Base-by-base conservation (phyloP, 495 filamentous ascomycete species). In the Viridothelium virens region DNA sequence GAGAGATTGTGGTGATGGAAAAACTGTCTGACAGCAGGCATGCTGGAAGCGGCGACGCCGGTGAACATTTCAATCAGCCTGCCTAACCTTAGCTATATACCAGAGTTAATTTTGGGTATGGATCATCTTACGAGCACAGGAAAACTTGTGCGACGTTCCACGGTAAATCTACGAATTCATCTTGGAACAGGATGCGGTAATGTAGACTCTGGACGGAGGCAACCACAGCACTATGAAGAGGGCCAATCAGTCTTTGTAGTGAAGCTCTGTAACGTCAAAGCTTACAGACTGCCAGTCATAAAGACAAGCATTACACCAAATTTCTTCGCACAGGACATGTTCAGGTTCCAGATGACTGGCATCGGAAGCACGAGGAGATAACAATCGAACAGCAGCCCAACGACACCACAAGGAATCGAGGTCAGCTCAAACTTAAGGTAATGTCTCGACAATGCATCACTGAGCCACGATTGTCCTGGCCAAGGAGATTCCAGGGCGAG, bases 41-140 rank as follows among this genome's bases (percentile, higher is more conserved):
- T 68, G 65, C 67, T 68, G 16, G 64, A 67, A 10, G 63, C 67
- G 37, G 67, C 64, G 37, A 68, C 67, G 50, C 67, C 64, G 10
- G 67, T 33, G 64, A 68, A 68, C 67, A 68, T 68, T 50, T 68
- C 67, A 38, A 68, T 62, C 67, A 14, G 47, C 38, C 67, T 68
- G 64, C 11, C 31, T 25, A 68, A 38, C 10, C 4, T 68, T 56
- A 67, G 50, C 47, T 31, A 25, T 25, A 25, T 25, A 25, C 25
- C 25, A 25, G 25, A 25, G 25, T 0, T 25, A 25, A 25, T 25
- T 25, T 25, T 25, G 25, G 25, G 25, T 25, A 25, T 25, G 25
- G 25, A 25, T 25, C n/a, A 37, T 6, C 64, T 61, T 61, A 68
- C 67, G 2, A 2, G 44, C 67, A 46, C 9, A 46, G 41, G 9